These are phyloP conservation scores for Myxozyma mucilagina DNA, from an alignment of 805 yeast species.

Conservation along the genomic window DNA sequence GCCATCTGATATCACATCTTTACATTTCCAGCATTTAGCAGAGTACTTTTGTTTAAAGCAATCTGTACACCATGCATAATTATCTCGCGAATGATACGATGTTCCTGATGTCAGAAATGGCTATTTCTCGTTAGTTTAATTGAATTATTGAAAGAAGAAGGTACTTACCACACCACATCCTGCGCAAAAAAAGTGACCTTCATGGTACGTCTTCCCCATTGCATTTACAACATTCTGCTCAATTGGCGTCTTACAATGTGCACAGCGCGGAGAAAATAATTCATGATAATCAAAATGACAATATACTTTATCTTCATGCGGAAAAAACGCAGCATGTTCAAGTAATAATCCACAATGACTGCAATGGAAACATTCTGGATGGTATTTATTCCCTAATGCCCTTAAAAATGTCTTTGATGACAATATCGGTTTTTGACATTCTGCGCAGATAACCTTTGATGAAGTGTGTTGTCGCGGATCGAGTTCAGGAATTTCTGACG, in stretches of 20 bases:
- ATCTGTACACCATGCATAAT: constrained; percentile 34
- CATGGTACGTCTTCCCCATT: constrained; percentile 37
- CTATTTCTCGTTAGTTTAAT: neutral
- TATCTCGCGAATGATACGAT: constrained; percentile 33
- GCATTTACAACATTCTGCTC: constrained; percentile 38
- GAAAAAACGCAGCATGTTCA: constrained; percentile 31
- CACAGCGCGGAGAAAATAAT: constrained; percentile 38
- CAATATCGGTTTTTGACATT: constrained; percentile 17
- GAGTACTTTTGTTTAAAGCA: constrained; percentile 36
- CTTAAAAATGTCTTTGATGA: constrained; percentile 19
- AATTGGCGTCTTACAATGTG: constrained; percentile 38
- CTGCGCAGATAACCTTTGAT: constrained; percentile 12
- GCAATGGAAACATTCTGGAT: constrained; percentile 31
- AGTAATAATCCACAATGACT: constrained; percentile 22
- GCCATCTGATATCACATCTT: constrained; percentile 25
- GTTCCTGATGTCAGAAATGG: constrained; percentile 24
- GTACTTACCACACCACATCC: constrained; percentile 35
- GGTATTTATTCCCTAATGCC: constrained; percentile 27
- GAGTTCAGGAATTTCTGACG: neutral
- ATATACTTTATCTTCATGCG: constrained; percentile 34
- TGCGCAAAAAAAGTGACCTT: constrained; percentile 40
- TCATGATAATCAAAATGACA: constrained; percentile 41
- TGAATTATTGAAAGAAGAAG: neutral
- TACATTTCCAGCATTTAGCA: constrained; percentile 40
- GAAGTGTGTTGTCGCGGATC: neutral